Base-by-base conservation (phyloP, 768 basidiomycete genomes). In the Tubosaeta sp. region DNA sequence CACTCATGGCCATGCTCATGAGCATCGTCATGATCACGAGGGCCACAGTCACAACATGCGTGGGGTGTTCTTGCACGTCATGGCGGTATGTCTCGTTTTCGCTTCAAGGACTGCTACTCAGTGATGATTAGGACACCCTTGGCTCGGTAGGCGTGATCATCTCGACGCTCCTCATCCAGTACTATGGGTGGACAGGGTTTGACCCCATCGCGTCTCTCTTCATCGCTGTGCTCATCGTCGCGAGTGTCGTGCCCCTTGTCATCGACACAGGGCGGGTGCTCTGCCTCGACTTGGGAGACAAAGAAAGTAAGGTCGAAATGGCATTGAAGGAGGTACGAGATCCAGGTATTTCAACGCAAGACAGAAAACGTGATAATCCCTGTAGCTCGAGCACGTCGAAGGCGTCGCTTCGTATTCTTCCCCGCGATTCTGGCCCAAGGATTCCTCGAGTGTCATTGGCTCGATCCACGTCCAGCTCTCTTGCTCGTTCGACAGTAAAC, bases 41-140 rank as follows among this genome's bases (percentile, higher is more conserved):
- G 87, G 90, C 1, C 93, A 95, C 62, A 92, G 90, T 69, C 92
- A 98, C 68, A 99, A 99, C 66, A 99, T 99, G 96, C 87, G 94
- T 30, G 96, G 96, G 16, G 94, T 99, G 59, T 99, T 99, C 67
- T 71, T 98, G 49, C 95, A 99, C 64, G 95, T 99, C 42, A 86
- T 96, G 85, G 94, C 94, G 51, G 90, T 90, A 71, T 58, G 83
- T 68, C 24, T 47, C 27, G 44, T 38, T 24, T 19, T 46, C 39
- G 16, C 19, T 29, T 32, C 6, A 21, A 35, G 11, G 32, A 14
- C n/a, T 47, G n/a, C 46, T 48, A 45, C 55, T 55, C 34, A 61
- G 45, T 27, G 30, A 54, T 19, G 35, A 41, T 31, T 54, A 91
- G 88, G 94, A 97, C 61, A 96, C 95, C 11, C 78, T 97, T 9